Evolutionary conservation across 1,139 yeast species (phyloP).

Genomic region (Candida pseudoviswanathii): DNA sequence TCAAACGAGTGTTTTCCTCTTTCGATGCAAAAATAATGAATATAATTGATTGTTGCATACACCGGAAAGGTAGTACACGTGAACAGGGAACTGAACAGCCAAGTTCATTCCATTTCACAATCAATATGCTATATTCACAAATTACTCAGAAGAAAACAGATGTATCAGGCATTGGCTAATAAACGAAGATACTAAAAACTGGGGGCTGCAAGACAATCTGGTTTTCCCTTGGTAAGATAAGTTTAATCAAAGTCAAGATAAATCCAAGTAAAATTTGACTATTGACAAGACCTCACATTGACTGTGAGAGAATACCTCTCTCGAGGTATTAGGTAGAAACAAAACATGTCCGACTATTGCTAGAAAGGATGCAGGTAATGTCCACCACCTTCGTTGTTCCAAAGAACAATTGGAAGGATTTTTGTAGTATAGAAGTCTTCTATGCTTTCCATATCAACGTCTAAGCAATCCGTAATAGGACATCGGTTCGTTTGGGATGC

Average conservation of each 20-base stretch:
- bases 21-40: conserved; percentile 13
- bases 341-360: conserved; percentile 9
- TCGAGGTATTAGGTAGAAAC: conserved; percentile 10
- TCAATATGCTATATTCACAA: conserved; percentile 15
- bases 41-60: conserved; percentile 16
- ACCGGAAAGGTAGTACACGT: conserved; percentile 30
- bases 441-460: conserved; percentile 10
- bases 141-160: conserved; percentile 52
- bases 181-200: conserved; percentile 26
- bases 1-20: conserved; percentile 20
- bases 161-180: conserved; percentile 50
- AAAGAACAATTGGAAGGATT: conserved; percentile 3
- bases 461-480: conserved; percentile 10
- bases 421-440: background rate
- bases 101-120: conserved; percentile 45
- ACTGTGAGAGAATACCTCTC: conserved; percentile 14
- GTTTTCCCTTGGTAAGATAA: conserved; percentile 41
- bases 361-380: conserved; percentile 9
- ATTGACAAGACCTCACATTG: conserved; percentile 27
- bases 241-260: conserved; percentile 26
- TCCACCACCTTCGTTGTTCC: conserved; percentile 11
- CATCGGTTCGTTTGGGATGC: conserved; percentile 8
- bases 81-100: conserved; percentile 49
- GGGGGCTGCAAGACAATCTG: conserved; percentile 48
- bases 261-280: conserved; percentile 17